Conservation (phyloP, 495 filamentous ascomycete genomes). For the Ramalina peruviana region DNA sequence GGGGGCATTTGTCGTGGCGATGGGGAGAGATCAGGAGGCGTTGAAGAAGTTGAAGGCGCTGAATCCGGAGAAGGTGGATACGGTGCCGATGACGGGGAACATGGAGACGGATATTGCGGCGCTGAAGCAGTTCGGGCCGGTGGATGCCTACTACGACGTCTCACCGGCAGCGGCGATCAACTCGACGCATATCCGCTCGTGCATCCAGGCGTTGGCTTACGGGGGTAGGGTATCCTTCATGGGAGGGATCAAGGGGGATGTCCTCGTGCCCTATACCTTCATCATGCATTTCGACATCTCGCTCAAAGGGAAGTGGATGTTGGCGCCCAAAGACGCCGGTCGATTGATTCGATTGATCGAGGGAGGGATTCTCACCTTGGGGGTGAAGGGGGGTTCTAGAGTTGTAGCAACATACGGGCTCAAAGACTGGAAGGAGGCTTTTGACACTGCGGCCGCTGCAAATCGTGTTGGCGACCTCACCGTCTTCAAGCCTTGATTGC, state of each 20-base stretch:
- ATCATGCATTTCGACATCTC: constrained; percentile 29
- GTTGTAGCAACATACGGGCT: constrained; percentile 4
- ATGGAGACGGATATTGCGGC: constrained; percentile 23
- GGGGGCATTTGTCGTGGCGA: constrained; percentile 38
- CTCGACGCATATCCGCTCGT: constrained; percentile 27
- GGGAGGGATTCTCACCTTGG: constrained; percentile 12
- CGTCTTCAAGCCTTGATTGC: neutral
- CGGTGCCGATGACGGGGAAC: constrained; percentile 30
- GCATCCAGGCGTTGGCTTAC: constrained; percentile 26
- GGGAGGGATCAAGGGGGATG: constrained; percentile 29
- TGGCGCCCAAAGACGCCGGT: constrained; percentile 25
- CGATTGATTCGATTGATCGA: constrained; percentile 28
- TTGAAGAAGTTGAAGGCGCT: constrained; percentile 13
- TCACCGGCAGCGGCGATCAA: constrained; percentile 25
- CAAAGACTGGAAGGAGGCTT: constrained; percentile 12
- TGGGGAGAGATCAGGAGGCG: constrained; percentile 29
- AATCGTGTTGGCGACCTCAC: neutral
- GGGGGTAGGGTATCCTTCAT: constrained; percentile 32
- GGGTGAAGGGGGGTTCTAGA: neutral
- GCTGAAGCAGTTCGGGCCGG: constrained; percentile 17
- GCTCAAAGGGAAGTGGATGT: constrained; percentile 39
- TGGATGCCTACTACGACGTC: constrained; percentile 37
- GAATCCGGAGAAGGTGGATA: constrained; percentile 19
- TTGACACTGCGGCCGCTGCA: constrained; percentile 7
- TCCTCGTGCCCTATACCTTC: constrained; percentile 24